Base-by-base conservation (phyloP, 129 eudicot species). In the Kitagawia praeruptora region DNA sequence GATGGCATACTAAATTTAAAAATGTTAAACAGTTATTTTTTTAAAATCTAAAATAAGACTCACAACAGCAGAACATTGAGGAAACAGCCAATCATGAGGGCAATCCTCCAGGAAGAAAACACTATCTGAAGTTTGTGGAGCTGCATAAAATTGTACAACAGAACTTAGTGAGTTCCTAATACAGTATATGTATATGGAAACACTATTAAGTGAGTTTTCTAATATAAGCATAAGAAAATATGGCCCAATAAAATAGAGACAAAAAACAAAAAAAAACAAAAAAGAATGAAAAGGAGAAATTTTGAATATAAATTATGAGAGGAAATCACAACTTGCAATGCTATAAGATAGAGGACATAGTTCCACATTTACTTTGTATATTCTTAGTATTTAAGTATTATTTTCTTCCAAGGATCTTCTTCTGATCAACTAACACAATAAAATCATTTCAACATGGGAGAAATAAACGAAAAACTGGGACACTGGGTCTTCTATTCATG, bases 11-110 rank as follows among this genome's bases (percentile, higher is more conserved):
- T 70, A 16, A 39, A 39, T 5, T 71, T 7, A 44, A 1, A 73
- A 66, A 1, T 66, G 4, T 28, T 0, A 5, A 67, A 31, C 21
- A 6, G 73, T 67, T 31, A 3, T 0, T 14, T 15, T 67, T 15
- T 2, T n/a, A n/a, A n/a, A 13, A 41, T 14, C 3, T 25, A 46
- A 75, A 75, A 87, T 66, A 63, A 21, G 77, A 88, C 99, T 89
- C 83, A 95, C 99, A 92, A 95, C 99, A 73, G 97, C 91, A 13
- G 92, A 87, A 81, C 99, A 95, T 74, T 89, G 99, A 76, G 99
- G 99, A 82, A 95, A 95, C 75, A 95, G 83, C 99, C 99, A 95
- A 85, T 95, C 98, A 85, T 93, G 96, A 82, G 98, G 98, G 78
- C 96, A 93, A 75, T 93, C 93, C 81, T 81, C 93, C 67, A 93